phyloP scores from a whole-genome alignment of 2,329 filamentous ascomycete species.

The Cercospora canescens region DNA sequence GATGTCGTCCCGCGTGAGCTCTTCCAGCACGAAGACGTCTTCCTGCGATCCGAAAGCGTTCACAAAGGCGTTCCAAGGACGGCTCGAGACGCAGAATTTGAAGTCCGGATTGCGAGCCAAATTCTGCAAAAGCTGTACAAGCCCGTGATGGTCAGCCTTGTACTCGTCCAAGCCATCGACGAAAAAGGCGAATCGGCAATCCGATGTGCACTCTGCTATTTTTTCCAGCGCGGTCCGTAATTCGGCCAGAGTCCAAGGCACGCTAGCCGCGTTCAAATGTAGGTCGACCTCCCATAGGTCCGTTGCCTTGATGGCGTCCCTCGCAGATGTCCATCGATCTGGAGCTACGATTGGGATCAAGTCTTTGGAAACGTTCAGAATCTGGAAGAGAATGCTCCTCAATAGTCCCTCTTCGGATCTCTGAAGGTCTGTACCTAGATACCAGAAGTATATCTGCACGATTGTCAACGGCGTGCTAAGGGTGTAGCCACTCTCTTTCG shows the following conservation, averaged over 20 bases:
- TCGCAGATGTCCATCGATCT: neutral
- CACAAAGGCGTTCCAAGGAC: constrained; percentile 24
- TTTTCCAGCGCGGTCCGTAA: neutral
- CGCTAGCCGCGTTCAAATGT: neutral
- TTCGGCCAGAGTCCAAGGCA: neutral
- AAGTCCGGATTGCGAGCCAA: constrained; percentile 5
- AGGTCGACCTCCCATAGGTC: neutral
- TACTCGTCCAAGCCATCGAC: constrained; percentile 20
- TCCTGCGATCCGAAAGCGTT: constrained; percentile 10
- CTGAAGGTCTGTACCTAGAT: constrained; percentile 6
- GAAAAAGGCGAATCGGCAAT: constrained; percentile 18
- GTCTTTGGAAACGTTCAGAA: neutral
- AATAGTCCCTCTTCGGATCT: constrained; percentile 14
- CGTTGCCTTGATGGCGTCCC: neutral
- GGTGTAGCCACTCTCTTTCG: neutral
- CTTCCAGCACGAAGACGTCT: constrained; percentile 13
- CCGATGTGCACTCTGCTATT: neutral
- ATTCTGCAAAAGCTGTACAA: neutral
- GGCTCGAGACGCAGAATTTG: constrained; percentile 25
- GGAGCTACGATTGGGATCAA: neutral
- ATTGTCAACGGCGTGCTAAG: neutral
- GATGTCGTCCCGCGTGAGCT: constrained; percentile 14
- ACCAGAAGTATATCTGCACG: constrained; percentile 19
- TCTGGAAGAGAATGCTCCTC: constrained; percentile 12
- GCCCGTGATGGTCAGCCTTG: constrained; percentile 9